Base-by-base conservation (phyloP, 2,329 filamentous ascomycete species). In the Tolypocladium pustulatum region DNA sequence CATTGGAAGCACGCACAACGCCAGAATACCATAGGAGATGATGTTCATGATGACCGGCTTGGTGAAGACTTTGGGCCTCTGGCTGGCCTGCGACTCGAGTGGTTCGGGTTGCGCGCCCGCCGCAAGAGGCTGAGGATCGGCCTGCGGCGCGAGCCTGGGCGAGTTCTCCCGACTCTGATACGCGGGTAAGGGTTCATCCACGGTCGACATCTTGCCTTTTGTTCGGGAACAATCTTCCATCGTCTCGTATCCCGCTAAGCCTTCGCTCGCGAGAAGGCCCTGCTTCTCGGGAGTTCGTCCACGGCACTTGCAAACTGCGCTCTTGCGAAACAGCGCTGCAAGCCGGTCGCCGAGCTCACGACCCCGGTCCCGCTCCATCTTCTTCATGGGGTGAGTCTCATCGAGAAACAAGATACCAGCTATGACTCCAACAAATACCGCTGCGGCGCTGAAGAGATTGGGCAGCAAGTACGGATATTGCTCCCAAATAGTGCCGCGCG, bases 361-460 rank as follows among this genome's bases (percentile, higher is more conserved):
- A 6, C 93, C 92, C 40, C 82, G 78, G 71, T 99, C 94, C 52
- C 83, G 84, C 59, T 86, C 81, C 64, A 85, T 73, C 75, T 89
- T 96, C 77, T 89, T 89, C 70, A 89, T 85, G 55, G 86, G 82
- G 69, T 99, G 94, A 1, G 94, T 97, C 76, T 99, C 94, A 70
- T 99, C 91, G 58, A 99, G 79, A 69, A 96, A 97, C 25, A 97
- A 75, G 58, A 95, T 78, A 22, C 92, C 92, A 57, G 94, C 81
- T 4, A 87, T 70, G 54, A 96, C 86, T 22, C 91, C 90, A 62
- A 89, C 78, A 43, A 87, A 74, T 12, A 96, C 87, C 20, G 94
- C 84, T n/a, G 78, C 77, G 37, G 91, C 87, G 72, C 91, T 96
- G 64, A 96, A 88, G n/a, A 96, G 74, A 72, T 97, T 97, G 40